These are phyloP conservation scores for Penstemon davidsonii DNA, from an alignment of 257 asterid species.

Conservation along the genomic window DNA sequence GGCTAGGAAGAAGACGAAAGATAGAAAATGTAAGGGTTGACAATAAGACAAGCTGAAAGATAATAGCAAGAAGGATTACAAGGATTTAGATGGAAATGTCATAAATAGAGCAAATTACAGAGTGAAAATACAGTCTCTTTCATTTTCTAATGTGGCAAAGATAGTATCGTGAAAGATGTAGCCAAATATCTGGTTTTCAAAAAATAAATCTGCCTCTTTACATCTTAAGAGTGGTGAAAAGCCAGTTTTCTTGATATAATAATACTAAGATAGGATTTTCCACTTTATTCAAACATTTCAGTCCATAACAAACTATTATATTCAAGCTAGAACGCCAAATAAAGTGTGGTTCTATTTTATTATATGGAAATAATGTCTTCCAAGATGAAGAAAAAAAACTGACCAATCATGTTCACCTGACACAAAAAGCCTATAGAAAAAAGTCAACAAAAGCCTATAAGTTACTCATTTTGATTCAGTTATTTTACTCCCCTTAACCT, in stretches of 20 bases:
- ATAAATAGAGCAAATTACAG: background rate
- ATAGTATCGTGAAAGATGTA: background rate
- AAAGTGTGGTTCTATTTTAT: background rate
- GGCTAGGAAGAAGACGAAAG: conserved; percentile 9
- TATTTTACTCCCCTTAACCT: too few species aligned
- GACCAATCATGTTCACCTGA: background rate
- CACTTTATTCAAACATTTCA: background rate
- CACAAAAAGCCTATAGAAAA: background rate
- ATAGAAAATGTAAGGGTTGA: conserved; percentile 18
- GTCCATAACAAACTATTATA: background rate
- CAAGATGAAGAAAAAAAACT: background rate
- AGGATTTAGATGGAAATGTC: conserved; percentile 5
- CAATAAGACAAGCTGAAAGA: background rate
- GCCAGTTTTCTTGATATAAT: background rate
- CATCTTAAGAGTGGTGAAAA: background rate
- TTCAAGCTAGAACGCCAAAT: background rate
- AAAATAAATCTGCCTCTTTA: background rate
- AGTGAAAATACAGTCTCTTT: background rate
- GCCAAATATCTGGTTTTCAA: background rate
- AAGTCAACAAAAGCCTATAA: background rate
- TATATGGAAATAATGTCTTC: background rate
- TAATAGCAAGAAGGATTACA: background rate
- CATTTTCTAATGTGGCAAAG: background rate
- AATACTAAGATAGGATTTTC: background rate
- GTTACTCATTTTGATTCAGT: background rate